phyloP scores from a whole-genome alignment of 1,284 basidiomycete genomes.

The Wallemia ichthyophaga region DNA sequence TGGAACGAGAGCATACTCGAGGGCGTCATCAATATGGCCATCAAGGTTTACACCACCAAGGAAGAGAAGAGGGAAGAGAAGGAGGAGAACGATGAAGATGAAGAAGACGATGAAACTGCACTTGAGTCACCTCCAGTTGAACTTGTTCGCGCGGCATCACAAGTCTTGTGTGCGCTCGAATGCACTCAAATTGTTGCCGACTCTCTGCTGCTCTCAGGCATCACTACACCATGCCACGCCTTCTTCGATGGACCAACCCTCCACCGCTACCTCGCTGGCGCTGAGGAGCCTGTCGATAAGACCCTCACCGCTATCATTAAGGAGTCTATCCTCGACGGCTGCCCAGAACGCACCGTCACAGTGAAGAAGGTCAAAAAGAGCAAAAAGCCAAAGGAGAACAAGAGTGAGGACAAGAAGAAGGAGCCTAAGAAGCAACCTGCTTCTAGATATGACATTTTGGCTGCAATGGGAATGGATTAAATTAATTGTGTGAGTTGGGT shows the following conservation, averaged over 20 bases:
- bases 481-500: neutral
- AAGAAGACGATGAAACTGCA: neutral
- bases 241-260: neutral
- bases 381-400: neutral
- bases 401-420: neutral
- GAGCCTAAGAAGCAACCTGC: neutral
- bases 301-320: neutral
- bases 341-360: neutral
- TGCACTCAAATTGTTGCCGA: neutral
- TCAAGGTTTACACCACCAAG: neutral
- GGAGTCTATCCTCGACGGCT: neutral
- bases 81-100: neutral
- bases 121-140: neutral
- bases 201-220: neutral
- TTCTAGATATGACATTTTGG: neutral
- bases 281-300: neutral
- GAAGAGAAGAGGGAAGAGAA: neutral
- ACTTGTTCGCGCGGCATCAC: neutral
- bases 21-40: conserved; percentile 2
- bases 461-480: neutral
- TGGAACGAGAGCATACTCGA: conserved; percentile 3
- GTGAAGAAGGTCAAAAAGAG: neutral
- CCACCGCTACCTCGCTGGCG: neutral
- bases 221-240: neutral
- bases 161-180: neutral